phyloP scores from a whole-genome alignment of 768 basidiomycete species.

The Cubamyces lactineus region DNA sequence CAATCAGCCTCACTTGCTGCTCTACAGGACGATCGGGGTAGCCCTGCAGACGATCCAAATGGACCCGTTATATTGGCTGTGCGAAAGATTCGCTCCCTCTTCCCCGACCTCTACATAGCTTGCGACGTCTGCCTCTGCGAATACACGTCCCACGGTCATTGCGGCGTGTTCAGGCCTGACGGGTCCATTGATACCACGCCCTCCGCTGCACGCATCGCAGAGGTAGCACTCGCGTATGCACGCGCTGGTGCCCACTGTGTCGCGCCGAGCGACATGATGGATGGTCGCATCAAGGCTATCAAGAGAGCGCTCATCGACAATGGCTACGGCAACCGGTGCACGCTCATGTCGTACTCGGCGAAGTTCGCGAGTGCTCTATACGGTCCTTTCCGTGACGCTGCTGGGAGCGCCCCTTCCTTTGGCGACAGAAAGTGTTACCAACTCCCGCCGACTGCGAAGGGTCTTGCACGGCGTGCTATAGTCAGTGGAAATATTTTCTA shows the following conservation, averaged over 20 bases:
- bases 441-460: conserved; percentile 85
- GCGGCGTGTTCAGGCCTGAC: conserved; percentile 76
- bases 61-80: conserved; percentile 97
- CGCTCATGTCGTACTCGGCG: conserved; percentile 95
- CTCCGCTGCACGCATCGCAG: conserved; percentile 85
- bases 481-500: conserved; percentile 52
- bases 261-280: conserved; percentile 99
- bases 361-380: conserved; percentile 97
- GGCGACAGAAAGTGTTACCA: conserved; percentile 99
- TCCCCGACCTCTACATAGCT: conserved; percentile 86
- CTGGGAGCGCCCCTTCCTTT: conserved; percentile 92
- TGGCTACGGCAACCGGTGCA: conserved; percentile 85
- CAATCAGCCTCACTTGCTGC: not conserved
- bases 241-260: conserved; percentile 97
- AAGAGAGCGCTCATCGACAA: conserved; percentile 83
- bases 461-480: conserved; percentile 91
- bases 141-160: conserved; percentile 98
- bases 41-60: conserved; percentile 84
- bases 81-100: conserved; percentile 71
- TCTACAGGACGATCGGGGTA: conserved; percentile 74
- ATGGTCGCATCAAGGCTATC: conserved; percentile 89
- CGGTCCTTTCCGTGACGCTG: conserved; percentile 99
- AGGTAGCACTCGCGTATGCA: conserved; percentile 93
- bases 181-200: conserved; percentile 77
- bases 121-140: conserved; percentile 99